Evolutionary conservation across 768 basidiomycete species (phyloP).

Genomic region (Mycena crocata): DNA sequence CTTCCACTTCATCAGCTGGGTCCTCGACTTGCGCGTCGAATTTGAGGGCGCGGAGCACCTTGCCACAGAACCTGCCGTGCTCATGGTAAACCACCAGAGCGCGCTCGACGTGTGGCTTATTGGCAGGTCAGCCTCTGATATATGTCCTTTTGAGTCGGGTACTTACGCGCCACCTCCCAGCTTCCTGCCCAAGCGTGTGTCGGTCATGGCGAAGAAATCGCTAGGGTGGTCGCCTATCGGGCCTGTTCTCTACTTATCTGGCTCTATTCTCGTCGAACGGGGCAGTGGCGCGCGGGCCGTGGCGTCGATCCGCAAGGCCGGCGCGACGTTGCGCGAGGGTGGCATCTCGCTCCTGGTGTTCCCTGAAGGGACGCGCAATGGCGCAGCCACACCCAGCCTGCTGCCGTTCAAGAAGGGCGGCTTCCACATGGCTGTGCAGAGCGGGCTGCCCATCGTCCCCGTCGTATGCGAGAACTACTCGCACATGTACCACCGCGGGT

Average conservation of each 20-base stretch:
- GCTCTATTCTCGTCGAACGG: conserved; percentile 77
- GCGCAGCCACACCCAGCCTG: conserved; percentile 53
- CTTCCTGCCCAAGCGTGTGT: conserved; percentile 69
- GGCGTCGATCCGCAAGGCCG: conserved; percentile 66
- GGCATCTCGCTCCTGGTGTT: conserved; percentile 79
- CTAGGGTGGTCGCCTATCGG: conserved; percentile 77
- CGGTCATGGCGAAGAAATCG: conserved; percentile 83
- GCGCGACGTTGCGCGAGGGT: conserved; percentile 66
- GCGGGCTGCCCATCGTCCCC: conserved; percentile 77
- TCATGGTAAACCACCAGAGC: conserved; percentile 28
- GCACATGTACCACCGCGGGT: conserved; percentile 68
- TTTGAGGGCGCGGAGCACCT: conserved; percentile 23
- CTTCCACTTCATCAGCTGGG: not conserved
- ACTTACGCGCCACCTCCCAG: conserved; percentile 40
- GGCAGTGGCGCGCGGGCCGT: conserved; percentile 68
- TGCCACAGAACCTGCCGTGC: conserved; percentile 16
- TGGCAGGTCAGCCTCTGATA: conserved; percentile 1
- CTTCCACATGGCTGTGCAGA: conserved; percentile 83
- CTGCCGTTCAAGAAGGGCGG: conserved; percentile 86
- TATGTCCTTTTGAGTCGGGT: not conserved
- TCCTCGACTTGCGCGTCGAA: conserved; percentile 14
- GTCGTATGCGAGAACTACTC: conserved; percentile 84
- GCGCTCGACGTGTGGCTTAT: conserved; percentile 26
- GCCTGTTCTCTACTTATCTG: conserved; percentile 72
- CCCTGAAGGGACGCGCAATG: conserved; percentile 78